These are phyloP conservation scores for Corchorus olitorius DNA, from an alignment of 345 rosid species.

Conservation along the genomic window DNA sequence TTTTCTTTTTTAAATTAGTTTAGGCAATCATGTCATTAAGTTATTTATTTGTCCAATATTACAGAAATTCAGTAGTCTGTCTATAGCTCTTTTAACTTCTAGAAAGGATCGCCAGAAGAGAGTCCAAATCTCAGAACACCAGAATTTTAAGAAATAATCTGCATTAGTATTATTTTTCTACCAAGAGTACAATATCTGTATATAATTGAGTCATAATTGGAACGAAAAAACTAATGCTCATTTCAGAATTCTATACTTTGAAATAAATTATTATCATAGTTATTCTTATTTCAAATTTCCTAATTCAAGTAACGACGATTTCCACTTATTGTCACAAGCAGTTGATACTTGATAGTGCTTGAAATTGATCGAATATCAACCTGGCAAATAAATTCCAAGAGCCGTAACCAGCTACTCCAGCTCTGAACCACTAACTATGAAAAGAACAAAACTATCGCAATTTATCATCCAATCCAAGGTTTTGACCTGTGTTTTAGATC, in stretches of 20 bases:
- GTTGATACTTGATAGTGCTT: too few species aligned
- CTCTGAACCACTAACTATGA: not conserved
- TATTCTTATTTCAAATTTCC: too few species aligned
- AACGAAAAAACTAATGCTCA: too few species aligned
- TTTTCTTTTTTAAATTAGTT: conserved; percentile 1
- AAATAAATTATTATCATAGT: too few species aligned
- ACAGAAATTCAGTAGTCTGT: not conserved
- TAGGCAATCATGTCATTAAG: not conserved
- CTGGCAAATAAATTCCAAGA: not conserved
- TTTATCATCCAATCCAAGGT: not conserved
- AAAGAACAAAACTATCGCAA: not conserved
- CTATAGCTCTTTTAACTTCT: not conserved
- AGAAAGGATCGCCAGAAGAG: not conserved
- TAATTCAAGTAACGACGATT: too few species aligned
- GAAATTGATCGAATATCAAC: not conserved
- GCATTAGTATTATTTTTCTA: too few species aligned
- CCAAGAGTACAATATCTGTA: too few species aligned
- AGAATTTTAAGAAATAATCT: not conserved
- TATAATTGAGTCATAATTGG: too few species aligned
- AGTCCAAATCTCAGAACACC: not conserved
- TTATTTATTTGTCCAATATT: not conserved
- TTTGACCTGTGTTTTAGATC: not conserved
- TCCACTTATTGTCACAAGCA: too few species aligned
- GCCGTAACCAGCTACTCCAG: not conserved
- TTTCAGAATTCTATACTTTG: too few species aligned